Evolutionary conservation across 139 green algal species (phyloP).

Genomic region (Dunaliella sp.): DNA sequence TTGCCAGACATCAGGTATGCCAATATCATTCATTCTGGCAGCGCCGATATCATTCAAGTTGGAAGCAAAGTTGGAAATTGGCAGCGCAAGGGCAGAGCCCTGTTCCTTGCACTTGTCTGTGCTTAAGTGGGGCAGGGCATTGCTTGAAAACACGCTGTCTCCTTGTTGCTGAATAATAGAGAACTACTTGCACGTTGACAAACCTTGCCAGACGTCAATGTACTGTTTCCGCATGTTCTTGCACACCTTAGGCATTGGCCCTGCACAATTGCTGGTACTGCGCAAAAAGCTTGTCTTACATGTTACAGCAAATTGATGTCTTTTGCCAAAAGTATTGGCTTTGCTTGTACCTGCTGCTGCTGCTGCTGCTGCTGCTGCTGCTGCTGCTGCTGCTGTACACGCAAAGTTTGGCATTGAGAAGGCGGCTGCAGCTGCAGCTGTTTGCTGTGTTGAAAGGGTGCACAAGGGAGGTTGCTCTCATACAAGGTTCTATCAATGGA

Average conservation of each 20-base stretch:
- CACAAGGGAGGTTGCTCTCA: not conserved
- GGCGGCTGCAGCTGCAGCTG: not conserved
- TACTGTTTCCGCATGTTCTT: no score
- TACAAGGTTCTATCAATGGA: no score
- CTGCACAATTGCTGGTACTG: not conserved
- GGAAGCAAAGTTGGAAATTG: not conserved
- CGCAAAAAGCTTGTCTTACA: not conserved
- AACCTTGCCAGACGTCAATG: no score
- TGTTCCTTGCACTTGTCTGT: no score
- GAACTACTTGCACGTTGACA: not conserved
- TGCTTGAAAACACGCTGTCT: not conserved
- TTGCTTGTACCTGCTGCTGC: no score
- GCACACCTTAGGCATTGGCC: not conserved
- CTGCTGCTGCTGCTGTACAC: not conserved
- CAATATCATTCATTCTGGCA: not conserved
- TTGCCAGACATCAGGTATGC: constrained; percentile 73
- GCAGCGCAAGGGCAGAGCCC: not conserved
- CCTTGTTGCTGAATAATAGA: not conserved
- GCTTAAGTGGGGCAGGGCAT: no score
- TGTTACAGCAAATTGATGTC: no score
- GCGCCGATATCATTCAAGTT: not conserved
- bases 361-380: not conserved
- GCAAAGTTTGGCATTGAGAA: not conserved
- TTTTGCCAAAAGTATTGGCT: no score
- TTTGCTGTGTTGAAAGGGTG: not conserved